Percentiles rank a stretch among this genome's conserved stretches.
Evolutionary conservation across 176 grass and related monocot species (phyloP).

Genomic region (Musa beccarii): DNA sequence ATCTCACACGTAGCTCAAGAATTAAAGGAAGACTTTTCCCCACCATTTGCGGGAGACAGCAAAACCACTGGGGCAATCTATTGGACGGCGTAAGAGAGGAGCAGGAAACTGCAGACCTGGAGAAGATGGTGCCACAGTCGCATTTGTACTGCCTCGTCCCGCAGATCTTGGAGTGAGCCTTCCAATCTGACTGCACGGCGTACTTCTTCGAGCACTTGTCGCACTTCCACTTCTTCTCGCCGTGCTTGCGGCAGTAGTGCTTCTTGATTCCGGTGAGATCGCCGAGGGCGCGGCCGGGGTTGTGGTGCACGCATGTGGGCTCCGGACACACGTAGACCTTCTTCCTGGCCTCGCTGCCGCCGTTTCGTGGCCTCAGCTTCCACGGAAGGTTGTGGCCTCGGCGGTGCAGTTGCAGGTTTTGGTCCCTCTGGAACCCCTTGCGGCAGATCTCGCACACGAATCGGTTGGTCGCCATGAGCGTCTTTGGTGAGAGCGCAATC

Average conservation of each 20-base stretch:
- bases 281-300: conserved; percentile 51
- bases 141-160: conserved; percentile 25
- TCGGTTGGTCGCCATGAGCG: conserved; percentile 75
- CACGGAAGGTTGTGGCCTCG: conserved; percentile 96
- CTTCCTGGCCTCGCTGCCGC: conserved; percentile 22
- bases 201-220: conserved; percentile 33
- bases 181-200: conserved; percentile 25
- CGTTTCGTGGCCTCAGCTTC: conserved; percentile 64
- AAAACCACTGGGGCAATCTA: neutral
- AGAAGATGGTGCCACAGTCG: conserved; percentile 24
- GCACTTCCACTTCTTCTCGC: conserved; percentile 88
- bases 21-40: neutral
- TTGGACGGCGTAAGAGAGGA: neutral
- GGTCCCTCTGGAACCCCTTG: conserved; percentile 88
- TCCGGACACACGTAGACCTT: conserved; percentile 64
- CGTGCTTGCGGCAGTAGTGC: conserved; percentile 72
- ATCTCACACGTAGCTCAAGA: conserved; percentile 2
- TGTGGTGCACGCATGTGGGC: conserved; percentile 59
- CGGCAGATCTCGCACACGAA: conserved; percentile 96
- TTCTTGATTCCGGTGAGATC: conserved; percentile 82
- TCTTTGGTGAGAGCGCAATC: conserved; percentile 65
- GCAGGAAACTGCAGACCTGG: conserved; percentile 4
- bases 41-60: neutral
- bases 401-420: conserved; percentile 96
- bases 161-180: conserved; percentile 23